These are phyloP conservation scores for Colletotrichum cereale DNA, from an alignment of 2,329 filamentous ascomycete species.

Conservation along the genomic window DNA sequence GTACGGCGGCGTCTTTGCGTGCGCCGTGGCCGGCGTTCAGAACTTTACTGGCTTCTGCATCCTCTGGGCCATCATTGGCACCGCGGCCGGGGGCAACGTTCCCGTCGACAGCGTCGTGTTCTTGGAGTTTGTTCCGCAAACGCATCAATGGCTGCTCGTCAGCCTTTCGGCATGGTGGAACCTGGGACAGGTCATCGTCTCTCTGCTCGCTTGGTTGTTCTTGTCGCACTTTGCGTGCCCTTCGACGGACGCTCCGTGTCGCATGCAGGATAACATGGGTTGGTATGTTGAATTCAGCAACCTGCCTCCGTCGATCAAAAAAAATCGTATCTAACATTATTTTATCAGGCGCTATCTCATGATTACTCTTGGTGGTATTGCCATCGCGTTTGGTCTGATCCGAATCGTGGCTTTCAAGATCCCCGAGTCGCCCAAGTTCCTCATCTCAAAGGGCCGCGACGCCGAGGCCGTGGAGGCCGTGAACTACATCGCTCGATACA, in stretches of 20 bases:
- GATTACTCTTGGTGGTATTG: constrained; percentile 58
- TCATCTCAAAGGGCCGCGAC: constrained; percentile 58
- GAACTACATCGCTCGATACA: constrained; percentile 58
- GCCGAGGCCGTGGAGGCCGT: constrained; percentile 61
- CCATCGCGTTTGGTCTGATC: constrained; percentile 57
- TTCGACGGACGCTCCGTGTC: constrained; percentile 50
- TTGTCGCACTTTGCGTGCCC: constrained; percentile 57
- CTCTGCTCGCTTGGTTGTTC: constrained; percentile 60
- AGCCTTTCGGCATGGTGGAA: constrained; percentile 64
- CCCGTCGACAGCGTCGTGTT: constrained; percentile 66
- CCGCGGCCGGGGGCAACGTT: constrained; percentile 61
- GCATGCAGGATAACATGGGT: constrained; percentile 60
- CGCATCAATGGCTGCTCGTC: constrained; percentile 61
- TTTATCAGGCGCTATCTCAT: constrained; percentile 55
- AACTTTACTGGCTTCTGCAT: constrained; percentile 68
- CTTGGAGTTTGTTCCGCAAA: constrained; percentile 62
- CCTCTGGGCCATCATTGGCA: constrained; percentile 65
- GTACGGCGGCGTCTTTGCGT: constrained; percentile 65
- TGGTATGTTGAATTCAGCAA: constrained; percentile 47
- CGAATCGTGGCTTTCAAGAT: constrained; percentile 62
- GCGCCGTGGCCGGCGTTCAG: constrained; percentile 67
- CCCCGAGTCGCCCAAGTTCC: constrained; percentile 60
- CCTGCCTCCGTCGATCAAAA: not conserved
- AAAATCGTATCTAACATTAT: not conserved
- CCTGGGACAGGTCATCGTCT: constrained; percentile 62